A percentile compares a stretch with the other conserved stretches of the same genome.
phyloP scores from a whole-genome alignment of 2,329 filamentous ascomycete species.

The Aspergillus sp. region DNA sequence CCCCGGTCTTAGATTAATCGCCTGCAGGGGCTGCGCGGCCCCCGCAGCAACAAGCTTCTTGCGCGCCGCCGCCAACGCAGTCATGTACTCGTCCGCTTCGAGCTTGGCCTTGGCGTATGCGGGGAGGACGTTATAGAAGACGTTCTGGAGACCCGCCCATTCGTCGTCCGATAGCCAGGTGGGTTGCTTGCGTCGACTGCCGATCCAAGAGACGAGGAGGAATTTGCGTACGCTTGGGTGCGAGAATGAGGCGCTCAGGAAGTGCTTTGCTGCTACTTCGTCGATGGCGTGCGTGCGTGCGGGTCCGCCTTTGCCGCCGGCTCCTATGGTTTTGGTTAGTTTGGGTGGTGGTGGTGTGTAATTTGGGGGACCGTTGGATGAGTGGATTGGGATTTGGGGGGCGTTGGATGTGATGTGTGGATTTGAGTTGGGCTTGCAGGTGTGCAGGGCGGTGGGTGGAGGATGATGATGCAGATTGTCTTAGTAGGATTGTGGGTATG shows the following conservation, averaged over 20 bases:
- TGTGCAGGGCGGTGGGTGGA: background rate
- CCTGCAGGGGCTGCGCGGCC: slow-evolving; percentile 42
- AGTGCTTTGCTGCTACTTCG: slow-evolving; percentile 57
- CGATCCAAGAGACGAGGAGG: slow-evolving; percentile 57
- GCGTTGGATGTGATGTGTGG: background rate
- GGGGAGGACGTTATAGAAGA: slow-evolving; percentile 53
- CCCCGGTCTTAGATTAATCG: slow-evolving; percentile 56
- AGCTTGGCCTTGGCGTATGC: slow-evolving; percentile 58
- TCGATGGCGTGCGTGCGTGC: slow-evolving; percentile 55
- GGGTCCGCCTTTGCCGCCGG: slow-evolving; percentile 57
- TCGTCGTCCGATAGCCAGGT: slow-evolving; percentile 55
- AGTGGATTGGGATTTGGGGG: background rate
- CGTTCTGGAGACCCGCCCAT: slow-evolving; percentile 48
- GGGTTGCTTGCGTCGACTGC: slow-evolving; percentile 51
- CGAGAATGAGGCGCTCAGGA: slow-evolving; percentile 52
- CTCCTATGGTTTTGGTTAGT: slow-evolving; percentile 40
- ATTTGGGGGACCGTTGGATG: background rate
- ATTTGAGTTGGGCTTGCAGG: background rate
- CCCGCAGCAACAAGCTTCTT: slow-evolving; percentile 22
- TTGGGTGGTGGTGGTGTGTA: too few species aligned
- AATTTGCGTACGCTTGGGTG: slow-evolving; percentile 54
- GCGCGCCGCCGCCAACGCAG: slow-evolving; percentile 45
- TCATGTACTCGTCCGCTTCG: slow-evolving; percentile 58
- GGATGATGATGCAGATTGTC: background rate
- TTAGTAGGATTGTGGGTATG: background rate